Percentiles rank a stretch among this genome's conserved stretches.
phyloP scores from a whole-genome alignment of 2,329 filamentous ascomycete species.

The Magnaporthiopsis rhizophila region DNA sequence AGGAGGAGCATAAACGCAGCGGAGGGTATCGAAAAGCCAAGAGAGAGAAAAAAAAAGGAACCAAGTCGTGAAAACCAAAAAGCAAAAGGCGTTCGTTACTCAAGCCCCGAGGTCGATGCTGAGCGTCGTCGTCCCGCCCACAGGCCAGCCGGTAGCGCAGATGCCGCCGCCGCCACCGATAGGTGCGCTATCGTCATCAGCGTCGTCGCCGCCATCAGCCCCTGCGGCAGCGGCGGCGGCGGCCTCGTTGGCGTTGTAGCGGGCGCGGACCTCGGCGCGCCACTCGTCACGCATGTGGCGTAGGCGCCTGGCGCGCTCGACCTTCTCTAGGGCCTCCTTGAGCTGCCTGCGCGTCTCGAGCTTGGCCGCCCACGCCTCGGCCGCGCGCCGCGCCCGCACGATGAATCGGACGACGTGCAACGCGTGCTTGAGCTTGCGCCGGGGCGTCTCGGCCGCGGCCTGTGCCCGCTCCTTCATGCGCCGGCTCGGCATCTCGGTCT shows the following conservation, averaged over 20 bases:
- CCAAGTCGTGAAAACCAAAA: neutral
- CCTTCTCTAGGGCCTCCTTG: constrained; percentile 39
- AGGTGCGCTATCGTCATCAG: neutral
- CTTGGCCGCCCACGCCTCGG: constrained; percentile 41
- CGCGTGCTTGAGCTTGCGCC: constrained; percentile 9
- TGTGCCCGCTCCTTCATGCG: neutral
- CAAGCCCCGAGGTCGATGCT: constrained; percentile 2
- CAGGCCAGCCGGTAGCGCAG: neutral
- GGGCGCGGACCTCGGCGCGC: constrained; percentile 16
- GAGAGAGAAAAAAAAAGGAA: neutral
- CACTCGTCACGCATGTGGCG: constrained; percentile 30
- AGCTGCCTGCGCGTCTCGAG: constrained; percentile 41
- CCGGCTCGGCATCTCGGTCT: constrained; percentile 17
- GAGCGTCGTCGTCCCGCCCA: neutral
- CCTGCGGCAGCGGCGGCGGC: neutral
- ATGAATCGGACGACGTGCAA: constrained; percentile 40
- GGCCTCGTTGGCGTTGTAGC: neutral
- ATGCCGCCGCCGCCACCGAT: too few species aligned
- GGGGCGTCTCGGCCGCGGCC: constrained; percentile 14
- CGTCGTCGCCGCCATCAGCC: neutral
- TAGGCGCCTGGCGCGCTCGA: constrained; percentile 35
- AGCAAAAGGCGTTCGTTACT: neutral
- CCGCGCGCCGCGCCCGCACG: constrained; percentile 40
- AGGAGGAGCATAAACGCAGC: neutral
- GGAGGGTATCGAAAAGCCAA: too few species aligned